A percentile compares a stretch with the other conserved stretches of the same genome.
Conservation (phyloP, 257 asterid genomes). For the Knoxia roxburghii region DNA sequence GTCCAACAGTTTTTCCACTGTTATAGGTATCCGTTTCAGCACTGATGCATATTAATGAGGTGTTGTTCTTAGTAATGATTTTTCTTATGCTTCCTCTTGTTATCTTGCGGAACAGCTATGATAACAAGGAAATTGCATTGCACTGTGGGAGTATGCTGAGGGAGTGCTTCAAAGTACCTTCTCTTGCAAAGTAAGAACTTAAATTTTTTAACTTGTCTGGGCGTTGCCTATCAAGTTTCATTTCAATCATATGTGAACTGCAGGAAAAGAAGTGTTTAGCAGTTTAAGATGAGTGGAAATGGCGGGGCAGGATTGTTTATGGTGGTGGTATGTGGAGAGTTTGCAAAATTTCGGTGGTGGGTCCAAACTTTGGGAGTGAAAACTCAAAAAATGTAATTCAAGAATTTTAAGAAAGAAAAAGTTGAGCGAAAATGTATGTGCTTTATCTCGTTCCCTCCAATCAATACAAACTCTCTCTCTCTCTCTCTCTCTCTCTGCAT, state of each 20-base stretch:
- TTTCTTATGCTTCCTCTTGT: conserved; percentile 6
- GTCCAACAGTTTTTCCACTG: neutral
- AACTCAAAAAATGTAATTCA: too few species aligned
- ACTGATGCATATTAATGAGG: neutral
- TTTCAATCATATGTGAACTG: neutral
- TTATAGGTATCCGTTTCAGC: neutral
- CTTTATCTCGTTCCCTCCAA: too few species aligned
- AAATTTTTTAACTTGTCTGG: conserved; percentile 3
- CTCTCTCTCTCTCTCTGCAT: neutral
- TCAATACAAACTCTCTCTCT: too few species aligned
- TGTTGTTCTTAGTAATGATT: neutral
- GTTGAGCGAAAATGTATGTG: neutral
- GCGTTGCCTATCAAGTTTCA: neutral
- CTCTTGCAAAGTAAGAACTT: conserved; percentile 83
- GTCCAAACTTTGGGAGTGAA: too few species aligned
- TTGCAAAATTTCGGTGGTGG: too few species aligned
- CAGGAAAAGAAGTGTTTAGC: neutral
- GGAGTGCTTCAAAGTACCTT: conserved; percentile 85
- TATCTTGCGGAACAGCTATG: conserved; percentile 60
- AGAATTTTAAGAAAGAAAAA: too few species aligned
- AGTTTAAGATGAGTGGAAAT: neutral
- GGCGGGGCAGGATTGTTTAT: too few species aligned
- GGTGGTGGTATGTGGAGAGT: too few species aligned
- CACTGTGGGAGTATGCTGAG: conserved; percentile 95
- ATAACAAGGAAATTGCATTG: conserved; percentile 93